Percentiles rank a stretch among this genome's conserved stretches.
Conservation (phyloP, 2,329 filamentous ascomycete species). For the Nigrospora oryzae region DNA sequence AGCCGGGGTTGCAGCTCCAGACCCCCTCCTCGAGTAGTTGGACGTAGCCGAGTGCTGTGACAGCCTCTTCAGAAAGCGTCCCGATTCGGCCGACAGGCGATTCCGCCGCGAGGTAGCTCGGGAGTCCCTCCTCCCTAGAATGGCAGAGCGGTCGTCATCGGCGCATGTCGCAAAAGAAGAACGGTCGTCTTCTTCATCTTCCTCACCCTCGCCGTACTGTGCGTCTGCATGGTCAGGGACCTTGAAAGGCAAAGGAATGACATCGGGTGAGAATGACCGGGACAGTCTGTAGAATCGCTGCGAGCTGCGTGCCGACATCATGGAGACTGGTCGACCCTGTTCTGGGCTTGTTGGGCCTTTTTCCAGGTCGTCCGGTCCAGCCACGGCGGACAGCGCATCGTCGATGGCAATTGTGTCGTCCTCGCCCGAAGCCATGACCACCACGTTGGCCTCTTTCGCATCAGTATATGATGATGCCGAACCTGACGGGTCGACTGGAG, state of each 20-base stretch:
- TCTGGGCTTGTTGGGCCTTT: slow-evolving; percentile 21
- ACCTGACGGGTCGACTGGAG: slow-evolving; percentile 16
- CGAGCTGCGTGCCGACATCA: slow-evolving; percentile 15
- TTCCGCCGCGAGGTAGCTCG: slow-evolving; percentile 27
- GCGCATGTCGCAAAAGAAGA: slow-evolving; percentile 67
- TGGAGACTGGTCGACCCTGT: slow-evolving; percentile 17
- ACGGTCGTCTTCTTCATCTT: slow-evolving; percentile 36
- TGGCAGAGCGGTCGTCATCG: slow-evolving; percentile 33
- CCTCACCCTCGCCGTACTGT: background rate
- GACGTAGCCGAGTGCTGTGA: slow-evolving; percentile 25
- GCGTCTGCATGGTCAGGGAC: slow-evolving; percentile 34
- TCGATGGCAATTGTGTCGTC: slow-evolving; percentile 12
- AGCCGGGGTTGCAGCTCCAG: slow-evolving; percentile 9
- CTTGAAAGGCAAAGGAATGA: slow-evolving; percentile 59
- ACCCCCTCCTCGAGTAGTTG: slow-evolving; percentile 16
- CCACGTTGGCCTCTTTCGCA: slow-evolving; percentile 3
- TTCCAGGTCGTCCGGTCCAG: slow-evolving; percentile 21
- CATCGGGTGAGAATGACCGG: slow-evolving; percentile 28
- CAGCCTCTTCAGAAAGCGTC: slow-evolving; percentile 31
- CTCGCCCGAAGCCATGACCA: background rate
- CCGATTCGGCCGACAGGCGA: slow-evolving; percentile 39
- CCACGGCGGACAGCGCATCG: slow-evolving; percentile 7
- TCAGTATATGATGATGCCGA: background rate
- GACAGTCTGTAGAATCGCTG: slow-evolving; percentile 21
- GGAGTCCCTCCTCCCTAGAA: slow-evolving; percentile 24